phyloP scores from a whole-genome alignment of 2,329 filamentous ascomycete species.

The Passalora sequoiae region DNA sequence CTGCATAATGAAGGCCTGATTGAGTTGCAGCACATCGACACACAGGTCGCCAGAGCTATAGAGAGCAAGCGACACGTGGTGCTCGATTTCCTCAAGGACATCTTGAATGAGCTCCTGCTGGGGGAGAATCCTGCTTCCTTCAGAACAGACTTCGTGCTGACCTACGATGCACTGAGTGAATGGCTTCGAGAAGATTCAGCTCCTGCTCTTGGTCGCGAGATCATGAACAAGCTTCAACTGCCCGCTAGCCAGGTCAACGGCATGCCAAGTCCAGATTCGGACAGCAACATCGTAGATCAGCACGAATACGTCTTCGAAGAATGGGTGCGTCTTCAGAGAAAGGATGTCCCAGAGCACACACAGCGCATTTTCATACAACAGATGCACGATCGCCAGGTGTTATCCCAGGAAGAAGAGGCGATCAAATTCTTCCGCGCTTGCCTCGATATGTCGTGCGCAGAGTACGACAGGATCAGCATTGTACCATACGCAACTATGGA shows the following conservation, averaged over 20 bases:
- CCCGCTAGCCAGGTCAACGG: conserved; percentile 53
- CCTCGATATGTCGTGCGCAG: conserved; percentile 71
- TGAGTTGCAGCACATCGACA: conserved; percentile 54
- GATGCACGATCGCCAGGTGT: conserved; percentile 66
- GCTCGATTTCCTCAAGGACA: conserved; percentile 71
- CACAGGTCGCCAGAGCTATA: conserved; percentile 68
- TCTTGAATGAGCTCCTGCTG: conserved; percentile 74
- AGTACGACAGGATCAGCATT: conserved; percentile 67
- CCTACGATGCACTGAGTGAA: conserved; percentile 71
- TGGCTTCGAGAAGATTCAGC: conserved; percentile 73
- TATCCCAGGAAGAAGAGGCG: conserved; percentile 70
- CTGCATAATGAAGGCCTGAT: conserved; percentile 57
- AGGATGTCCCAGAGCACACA: conserved; percentile 67
- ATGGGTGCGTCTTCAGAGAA: conserved; percentile 80
- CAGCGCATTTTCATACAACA: conserved; percentile 76
- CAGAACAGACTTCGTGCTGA: conserved; percentile 79
- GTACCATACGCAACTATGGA: conserved; percentile 55
- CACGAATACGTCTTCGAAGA: conserved; percentile 95
- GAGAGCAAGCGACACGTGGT: conserved; percentile 65
- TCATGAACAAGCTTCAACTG: conserved; percentile 62
- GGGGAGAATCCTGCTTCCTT: conserved; percentile 72
- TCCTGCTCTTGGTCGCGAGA: conserved; percentile 60
- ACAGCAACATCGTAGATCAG: conserved; percentile 65
- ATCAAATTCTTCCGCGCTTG: conserved; percentile 74
- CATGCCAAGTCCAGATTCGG: conserved; percentile 53